Conservation (phyloP, 2,329 filamentous ascomycete genomes). For the Penicillium oxalicum region DNA sequence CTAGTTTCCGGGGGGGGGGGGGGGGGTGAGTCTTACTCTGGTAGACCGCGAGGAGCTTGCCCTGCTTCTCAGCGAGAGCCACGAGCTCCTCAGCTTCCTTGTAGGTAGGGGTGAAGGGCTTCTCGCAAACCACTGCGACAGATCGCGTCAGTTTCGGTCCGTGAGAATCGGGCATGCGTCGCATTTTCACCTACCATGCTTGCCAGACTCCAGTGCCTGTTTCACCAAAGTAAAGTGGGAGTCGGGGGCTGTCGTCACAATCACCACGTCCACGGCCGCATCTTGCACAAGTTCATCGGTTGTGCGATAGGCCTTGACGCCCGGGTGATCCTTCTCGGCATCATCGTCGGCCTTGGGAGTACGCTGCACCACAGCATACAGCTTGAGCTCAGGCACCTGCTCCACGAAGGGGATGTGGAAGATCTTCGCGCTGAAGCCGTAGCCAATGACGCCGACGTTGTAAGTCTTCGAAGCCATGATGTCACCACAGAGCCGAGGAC, state of each 20-base stretch:
- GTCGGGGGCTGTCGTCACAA: slow-evolving; percentile 66
- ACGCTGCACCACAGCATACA: slow-evolving; percentile 72
- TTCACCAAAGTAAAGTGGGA: slow-evolving; percentile 63
- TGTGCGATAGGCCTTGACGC: slow-evolving; percentile 58
- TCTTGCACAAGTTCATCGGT: slow-evolving; percentile 61
- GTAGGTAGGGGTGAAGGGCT: slow-evolving; percentile 70
- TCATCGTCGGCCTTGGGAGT: slow-evolving; percentile 59
- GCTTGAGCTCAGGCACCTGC: slow-evolving; percentile 57
- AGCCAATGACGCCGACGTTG: slow-evolving; percentile 56
- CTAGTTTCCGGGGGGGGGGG: not conserved
- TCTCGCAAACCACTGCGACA: slow-evolving; percentile 63
- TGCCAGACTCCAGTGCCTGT: slow-evolving; percentile 60
- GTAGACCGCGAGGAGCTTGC: slow-evolving; percentile 59
- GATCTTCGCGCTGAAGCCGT: slow-evolving; percentile 64
- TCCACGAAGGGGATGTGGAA: slow-evolving; percentile 79
- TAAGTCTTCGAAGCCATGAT: slow-evolving; percentile 42
- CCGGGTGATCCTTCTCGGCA: slow-evolving; percentile 62
- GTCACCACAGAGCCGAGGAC: not conserved
- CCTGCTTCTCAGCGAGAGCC: slow-evolving; percentile 47
- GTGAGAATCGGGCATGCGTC: too few species aligned
- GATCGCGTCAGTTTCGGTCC: not conserved
- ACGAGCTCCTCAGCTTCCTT: slow-evolving; percentile 62
- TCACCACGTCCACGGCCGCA: slow-evolving; percentile 59
- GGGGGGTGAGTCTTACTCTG: slow-evolving; percentile 46
- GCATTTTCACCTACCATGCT: slow-evolving; percentile 48